Conservation (phyloP, 2,329 filamentous ascomycete species). For the Fusarium neocosmosporiellum region DNA sequence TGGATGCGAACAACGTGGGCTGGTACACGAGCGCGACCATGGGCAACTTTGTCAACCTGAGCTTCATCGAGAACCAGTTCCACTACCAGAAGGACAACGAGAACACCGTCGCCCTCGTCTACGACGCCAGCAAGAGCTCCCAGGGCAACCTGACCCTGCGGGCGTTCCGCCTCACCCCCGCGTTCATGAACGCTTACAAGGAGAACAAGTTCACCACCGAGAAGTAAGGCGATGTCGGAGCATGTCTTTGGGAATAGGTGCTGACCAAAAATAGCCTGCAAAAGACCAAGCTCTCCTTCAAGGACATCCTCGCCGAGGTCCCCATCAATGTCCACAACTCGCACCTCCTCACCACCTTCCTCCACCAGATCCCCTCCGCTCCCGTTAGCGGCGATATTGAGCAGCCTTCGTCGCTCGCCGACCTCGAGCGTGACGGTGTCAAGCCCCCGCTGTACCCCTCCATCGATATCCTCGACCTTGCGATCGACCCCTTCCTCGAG, state of each 20-base stretch:
- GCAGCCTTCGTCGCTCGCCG: constrained; percentile 81
- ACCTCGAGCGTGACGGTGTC: constrained; percentile 75
- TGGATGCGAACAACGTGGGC: constrained; percentile 96
- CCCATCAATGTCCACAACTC: constrained; percentile 95
- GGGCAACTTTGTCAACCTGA: constrained; percentile 96
- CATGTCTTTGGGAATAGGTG: neutral
- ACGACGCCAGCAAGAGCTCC: constrained; percentile 94
- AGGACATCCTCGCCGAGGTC: constrained; percentile 92
- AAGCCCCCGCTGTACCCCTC: constrained; percentile 82
- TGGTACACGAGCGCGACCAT: constrained; percentile 99
- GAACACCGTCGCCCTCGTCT: constrained; percentile 86
- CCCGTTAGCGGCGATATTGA: constrained; percentile 73
- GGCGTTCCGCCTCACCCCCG: constrained; percentile 88
- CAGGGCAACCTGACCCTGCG: constrained; percentile 90
- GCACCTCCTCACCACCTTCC: constrained; percentile 92
- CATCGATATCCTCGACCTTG: constrained; percentile 88
- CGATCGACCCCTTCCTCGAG: constrained; percentile 97
- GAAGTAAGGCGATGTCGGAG: constrained; percentile 68
- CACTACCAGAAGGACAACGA: constrained; percentile 98
- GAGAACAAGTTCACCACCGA: constrained; percentile 98
- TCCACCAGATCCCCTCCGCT: constrained; percentile 86
- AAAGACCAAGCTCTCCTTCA: constrained; percentile 93
- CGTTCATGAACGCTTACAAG: constrained; percentile 92
- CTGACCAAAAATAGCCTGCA: constrained; percentile 73
- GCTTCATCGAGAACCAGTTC: constrained; percentile 97